Evolutionary conservation across 1,139 yeast species (phyloP).

Genomic region (Magnusiomyces ingens): DNA sequence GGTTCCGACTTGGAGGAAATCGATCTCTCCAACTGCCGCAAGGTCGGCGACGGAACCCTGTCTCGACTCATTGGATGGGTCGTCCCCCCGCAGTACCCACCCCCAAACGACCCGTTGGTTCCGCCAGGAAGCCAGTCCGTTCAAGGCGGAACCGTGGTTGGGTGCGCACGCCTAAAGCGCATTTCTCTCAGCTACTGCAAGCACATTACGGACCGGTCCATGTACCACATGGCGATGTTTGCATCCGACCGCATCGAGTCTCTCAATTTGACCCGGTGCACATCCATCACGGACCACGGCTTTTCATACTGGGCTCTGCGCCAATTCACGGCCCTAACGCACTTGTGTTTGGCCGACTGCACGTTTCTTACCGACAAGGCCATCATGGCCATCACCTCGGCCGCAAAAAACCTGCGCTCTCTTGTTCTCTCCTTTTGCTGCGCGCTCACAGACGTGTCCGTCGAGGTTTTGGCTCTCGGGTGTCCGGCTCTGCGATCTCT

Average conservation of each 20-base stretch:
- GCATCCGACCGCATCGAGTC: conserved; percentile 50
- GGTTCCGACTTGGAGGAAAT: conserved; percentile 53
- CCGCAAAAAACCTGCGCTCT: conserved; percentile 50
- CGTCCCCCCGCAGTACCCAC: conserved; percentile 17
- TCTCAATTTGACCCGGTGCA: conserved; percentile 64
- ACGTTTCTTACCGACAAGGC: conserved; percentile 64
- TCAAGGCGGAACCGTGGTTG: conserved; percentile 32
- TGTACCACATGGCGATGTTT: conserved; percentile 56
- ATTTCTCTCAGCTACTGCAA: conserved; percentile 65
- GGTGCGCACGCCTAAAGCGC: conserved; percentile 51
- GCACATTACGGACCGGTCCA: conserved; percentile 59
- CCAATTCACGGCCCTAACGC: conserved; percentile 48
- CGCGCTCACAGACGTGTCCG: conserved; percentile 60
- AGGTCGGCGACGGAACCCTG: conserved; percentile 63
- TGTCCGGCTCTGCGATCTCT: conserved; percentile 49
- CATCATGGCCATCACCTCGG: conserved; percentile 52
- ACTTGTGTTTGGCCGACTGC: conserved; percentile 59
- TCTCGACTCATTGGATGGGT: conserved; percentile 60
- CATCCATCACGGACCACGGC: conserved; percentile 69
- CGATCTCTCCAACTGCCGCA: conserved; percentile 65
- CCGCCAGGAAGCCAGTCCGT: conserved; percentile 2
- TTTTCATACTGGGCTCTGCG: conserved; percentile 55
- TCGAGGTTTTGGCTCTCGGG: conserved; percentile 59
- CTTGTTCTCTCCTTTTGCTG: conserved; percentile 69
- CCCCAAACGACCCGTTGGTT: not conserved